Evolutionary conservation across 2,329 filamentous ascomycete species (phyloP).

Genomic region (Acrocalymma vagum): DNA sequence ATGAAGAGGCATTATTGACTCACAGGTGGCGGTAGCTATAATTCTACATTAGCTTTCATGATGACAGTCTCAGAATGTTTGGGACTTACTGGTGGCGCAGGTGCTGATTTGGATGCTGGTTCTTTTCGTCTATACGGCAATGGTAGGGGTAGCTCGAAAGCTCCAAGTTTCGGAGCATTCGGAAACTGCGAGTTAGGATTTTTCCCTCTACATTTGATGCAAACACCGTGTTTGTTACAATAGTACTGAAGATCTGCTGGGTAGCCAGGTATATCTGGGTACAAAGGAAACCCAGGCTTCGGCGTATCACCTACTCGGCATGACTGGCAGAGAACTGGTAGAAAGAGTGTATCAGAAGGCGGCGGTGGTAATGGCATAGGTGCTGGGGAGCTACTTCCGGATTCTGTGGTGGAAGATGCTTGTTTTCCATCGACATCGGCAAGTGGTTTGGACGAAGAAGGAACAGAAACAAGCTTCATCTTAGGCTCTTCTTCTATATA

Average conservation of each 20-base stretch:
- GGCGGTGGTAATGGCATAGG: conserved; percentile 1
- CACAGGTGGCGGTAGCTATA: conserved; percentile 11
- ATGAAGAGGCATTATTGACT: background rate
- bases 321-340: background rate
- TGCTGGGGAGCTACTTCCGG: background rate
- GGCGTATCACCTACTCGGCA: conserved; percentile 2
- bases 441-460: no score
- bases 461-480: conserved; percentile 16
- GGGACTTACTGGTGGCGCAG: background rate
- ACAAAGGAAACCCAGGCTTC: conserved; percentile 1
- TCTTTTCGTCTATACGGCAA: no score
- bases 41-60: background rate
- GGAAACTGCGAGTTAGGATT: background rate
- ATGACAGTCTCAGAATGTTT: background rate
- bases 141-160: no score
- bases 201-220: background rate
- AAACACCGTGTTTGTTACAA: conserved; percentile 4
- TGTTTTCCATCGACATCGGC: no score
- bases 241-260: conserved; percentile 2
- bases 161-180: no score
- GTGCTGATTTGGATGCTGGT: no score
- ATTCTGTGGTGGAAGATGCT: no score
- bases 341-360: background rate
- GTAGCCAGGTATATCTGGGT: background rate
- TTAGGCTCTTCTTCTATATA: conserved; percentile 17